Conservation (phyloP, 495 filamentous ascomycete genomes). For the Penicillium taxi region DNA sequence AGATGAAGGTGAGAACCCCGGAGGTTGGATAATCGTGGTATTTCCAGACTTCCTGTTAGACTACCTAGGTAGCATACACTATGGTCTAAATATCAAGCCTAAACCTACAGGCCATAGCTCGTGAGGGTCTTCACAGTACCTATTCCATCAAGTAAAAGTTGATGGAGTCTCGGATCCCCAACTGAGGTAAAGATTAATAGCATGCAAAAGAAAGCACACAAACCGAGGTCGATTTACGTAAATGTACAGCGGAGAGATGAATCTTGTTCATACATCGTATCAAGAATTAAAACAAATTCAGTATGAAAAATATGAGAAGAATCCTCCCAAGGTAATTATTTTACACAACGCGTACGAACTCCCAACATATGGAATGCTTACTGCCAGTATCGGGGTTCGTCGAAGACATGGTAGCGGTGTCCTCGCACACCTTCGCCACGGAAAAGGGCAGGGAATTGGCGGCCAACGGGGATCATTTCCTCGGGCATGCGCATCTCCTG, state of each 20-base stretch:
- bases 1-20: no score
- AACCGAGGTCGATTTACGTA: neutral
- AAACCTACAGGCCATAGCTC: no score
- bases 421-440: conserved; percentile 79
- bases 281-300: conserved; percentile 3
- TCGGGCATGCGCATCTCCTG: conserved; percentile 52
- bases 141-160: no score
- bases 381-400: conserved; percentile 74
- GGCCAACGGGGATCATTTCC: conserved; percentile 62
- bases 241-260: conserved; percentile 1
- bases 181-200: no score
- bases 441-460: conserved; percentile 83
- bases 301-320: conserved; percentile 2
- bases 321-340: conserved; percentile 3
- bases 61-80: no score
- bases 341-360: neutral
- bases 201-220: neutral
- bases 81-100: no score
- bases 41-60: no score
- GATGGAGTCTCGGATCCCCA: no score
- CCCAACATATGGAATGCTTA: conserved; percentile 10
- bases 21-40: no score
- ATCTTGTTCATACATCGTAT: conserved; percentile 2
- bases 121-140: no score
- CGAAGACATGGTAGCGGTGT: conserved; percentile 92